Conservation (phyloP, 305 asterid genomes). For the Euphrasia arctica region DNA sequence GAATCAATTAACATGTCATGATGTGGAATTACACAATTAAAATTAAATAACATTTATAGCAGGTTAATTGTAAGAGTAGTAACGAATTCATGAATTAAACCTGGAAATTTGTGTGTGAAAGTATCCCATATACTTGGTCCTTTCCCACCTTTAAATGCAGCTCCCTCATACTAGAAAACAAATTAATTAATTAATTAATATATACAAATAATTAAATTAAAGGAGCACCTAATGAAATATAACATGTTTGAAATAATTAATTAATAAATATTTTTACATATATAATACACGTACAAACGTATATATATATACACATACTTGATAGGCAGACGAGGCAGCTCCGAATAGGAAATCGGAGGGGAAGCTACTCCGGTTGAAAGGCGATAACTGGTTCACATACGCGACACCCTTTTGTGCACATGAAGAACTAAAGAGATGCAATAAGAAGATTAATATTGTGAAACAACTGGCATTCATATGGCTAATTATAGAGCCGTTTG, state of each 20-base stretch:
- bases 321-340: conserved; percentile 49
- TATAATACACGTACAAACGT: background rate
- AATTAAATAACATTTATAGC: no score
- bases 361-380: conserved; percentile 30
- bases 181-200: background rate
- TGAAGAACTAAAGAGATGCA: background rate
- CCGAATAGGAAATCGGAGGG: conserved; percentile 45
- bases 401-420: background rate
- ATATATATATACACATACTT: conserved; percentile 25
- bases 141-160: conserved; percentile 42
- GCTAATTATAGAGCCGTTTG: background rate
- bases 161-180: conserved; percentile 45
- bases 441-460: background rate
- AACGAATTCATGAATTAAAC: conserved; percentile 15
- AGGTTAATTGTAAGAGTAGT: no score
- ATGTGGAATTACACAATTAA: no score
- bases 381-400: background rate
- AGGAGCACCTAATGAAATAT: no score
- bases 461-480: background rate
- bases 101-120: conserved; percentile 36
- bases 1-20: no score
- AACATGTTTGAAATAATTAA: no score
- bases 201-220: background rate
- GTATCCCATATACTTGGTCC: conserved; percentile 58
- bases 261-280: no score